phyloP scores from a whole-genome alignment of 352 stramenopile species.

The Phytophthora multivora region DNA sequence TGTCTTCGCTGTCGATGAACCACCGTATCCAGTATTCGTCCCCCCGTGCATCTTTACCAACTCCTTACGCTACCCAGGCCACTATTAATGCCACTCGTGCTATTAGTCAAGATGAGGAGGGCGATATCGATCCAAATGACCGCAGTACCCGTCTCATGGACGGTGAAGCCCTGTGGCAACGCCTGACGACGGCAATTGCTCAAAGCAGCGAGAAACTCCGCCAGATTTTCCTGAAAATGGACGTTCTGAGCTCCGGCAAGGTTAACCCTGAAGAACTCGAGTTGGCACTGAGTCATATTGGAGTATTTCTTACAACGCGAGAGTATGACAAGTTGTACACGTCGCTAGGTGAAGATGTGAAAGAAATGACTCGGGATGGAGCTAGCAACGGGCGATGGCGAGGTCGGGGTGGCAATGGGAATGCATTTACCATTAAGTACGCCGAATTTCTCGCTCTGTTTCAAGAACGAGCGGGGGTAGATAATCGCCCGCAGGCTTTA shows the following conservation, averaged over 20 bases:
- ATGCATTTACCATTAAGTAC: slow-evolving; percentile 58
- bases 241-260: slow-evolving; percentile 67
- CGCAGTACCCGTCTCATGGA: slow-evolving; percentile 32
- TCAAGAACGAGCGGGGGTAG: slow-evolving; percentile 28
- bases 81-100: slow-evolving; percentile 13
- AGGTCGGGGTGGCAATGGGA: slow-evolving; percentile 24
- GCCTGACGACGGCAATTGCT: slow-evolving; percentile 52
- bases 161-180: slow-evolving; percentile 60
- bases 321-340: slow-evolving; percentile 77
- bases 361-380: slow-evolving; percentile 29
- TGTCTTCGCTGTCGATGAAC: slow-evolving; percentile 25
- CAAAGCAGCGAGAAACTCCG: slow-evolving; percentile 68
- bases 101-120: not conserved
- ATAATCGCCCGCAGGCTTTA: slow-evolving; percentile 32
- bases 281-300: slow-evolving; percentile 71
- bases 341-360: slow-evolving; percentile 39
- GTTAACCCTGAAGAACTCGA: slow-evolving; percentile 75
- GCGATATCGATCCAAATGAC: slow-evolving; percentile 4
- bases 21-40: slow-evolving; percentile 27
- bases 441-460: slow-evolving; percentile 62
- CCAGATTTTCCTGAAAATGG: slow-evolving; percentile 83
- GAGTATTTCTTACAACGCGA: slow-evolving; percentile 65
- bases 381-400: slow-evolving; percentile 28
- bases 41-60: slow-evolving; percentile 35
- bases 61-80: slow-evolving; percentile 56